Base-by-base conservation (phyloP, 352 stramenopile species). In the Phytopythium boreale region DNA sequence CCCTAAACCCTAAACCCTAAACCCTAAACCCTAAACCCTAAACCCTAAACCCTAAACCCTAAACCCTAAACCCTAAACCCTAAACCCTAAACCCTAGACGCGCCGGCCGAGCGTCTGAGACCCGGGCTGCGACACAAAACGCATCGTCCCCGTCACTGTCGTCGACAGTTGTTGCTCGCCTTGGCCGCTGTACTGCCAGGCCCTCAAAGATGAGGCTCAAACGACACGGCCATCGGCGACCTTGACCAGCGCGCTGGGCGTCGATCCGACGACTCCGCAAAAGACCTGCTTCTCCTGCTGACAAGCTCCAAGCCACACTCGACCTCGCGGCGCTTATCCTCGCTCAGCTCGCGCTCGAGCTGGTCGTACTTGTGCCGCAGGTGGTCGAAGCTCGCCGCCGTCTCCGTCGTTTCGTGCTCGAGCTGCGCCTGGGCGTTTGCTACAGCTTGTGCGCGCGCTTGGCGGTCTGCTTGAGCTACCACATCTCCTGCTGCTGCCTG, bases 401-500 rank as follows among this genome's bases (percentile, higher is more conserved):
- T 85, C 34, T 83, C 79, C 24, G 68, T 56, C n/a, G 86, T 61
- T 46, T 87, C 81, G 27, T 76, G 74, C 60, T 90, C 81, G 37
- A 90, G 66, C 59, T 86, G 79, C 70, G 66, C 72, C n/a, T 67
- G 77, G 27, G 78, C 66, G n/a, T 82, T 75, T 89, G 76, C 39
- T 87, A 84, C 37, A 85, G 59, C 8, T 88, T 77, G 44, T 92
- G 81, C 11, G 79, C 81, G n/a, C 74, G 75, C 51, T 80, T 82
- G 2, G 80, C 73, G 0, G 78, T 71, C 53, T 89, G 81, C 34
- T 77, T 81, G 1, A 92, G 66, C 24, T 82, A 72, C 4, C 71
- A 68, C n/a, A 87, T 53, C n/a, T 90, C 81, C n/a, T 85, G 77
- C 36, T 83, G 72, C 44, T 87, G 78, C 26, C 68, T 75, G 24